phyloP scores from a whole-genome alignment of 2,329 filamentous ascomycete genomes.

The Scedosporium aurantiacum region DNA sequence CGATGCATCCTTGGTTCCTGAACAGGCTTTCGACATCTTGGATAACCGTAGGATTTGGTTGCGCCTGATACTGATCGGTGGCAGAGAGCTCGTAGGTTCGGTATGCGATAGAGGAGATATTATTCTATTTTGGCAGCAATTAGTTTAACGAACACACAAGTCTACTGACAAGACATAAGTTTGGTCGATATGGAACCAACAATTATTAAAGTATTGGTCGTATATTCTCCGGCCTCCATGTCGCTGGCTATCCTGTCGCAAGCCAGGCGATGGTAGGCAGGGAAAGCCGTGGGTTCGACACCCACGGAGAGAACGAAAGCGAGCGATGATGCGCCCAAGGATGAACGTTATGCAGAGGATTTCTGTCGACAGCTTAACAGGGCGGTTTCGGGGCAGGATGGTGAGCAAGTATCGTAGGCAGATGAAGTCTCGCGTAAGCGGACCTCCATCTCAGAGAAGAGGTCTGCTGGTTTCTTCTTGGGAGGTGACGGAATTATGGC shows the following conservation, averaged over 20 bases:
- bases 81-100: conserved; percentile 40
- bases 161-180: conserved; percentile 5
- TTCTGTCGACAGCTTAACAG: not conserved
- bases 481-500: not conserved
- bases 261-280: conserved; percentile 2
- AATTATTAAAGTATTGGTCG: conserved; percentile 49
- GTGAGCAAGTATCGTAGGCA: not conserved
- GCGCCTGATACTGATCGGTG: conserved; percentile 18
- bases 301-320: not conserved
- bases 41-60: conserved; percentile 30
- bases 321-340: not conserved
- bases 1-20: conserved; percentile 41
- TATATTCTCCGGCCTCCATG: conserved; percentile 54
- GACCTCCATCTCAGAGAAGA: conserved; percentile 6
- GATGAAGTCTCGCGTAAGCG: not conserved
- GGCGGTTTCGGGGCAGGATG: not conserved
- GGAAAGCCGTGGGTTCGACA: conserved; percentile 1
- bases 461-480: not conserved
- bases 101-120: conserved; percentile 43
- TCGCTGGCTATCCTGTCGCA: conserved; percentile 20
- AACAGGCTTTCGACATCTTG: conserved; percentile 41
- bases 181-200: conserved; percentile 26
- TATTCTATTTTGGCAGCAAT: conserved; percentile 29
- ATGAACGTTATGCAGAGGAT: not conserved
- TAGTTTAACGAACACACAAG: conserved; percentile 12